Base-by-base conservation (phyloP, 2,329 filamentous ascomycete genomes). In the Exophiala sp. region DNA sequence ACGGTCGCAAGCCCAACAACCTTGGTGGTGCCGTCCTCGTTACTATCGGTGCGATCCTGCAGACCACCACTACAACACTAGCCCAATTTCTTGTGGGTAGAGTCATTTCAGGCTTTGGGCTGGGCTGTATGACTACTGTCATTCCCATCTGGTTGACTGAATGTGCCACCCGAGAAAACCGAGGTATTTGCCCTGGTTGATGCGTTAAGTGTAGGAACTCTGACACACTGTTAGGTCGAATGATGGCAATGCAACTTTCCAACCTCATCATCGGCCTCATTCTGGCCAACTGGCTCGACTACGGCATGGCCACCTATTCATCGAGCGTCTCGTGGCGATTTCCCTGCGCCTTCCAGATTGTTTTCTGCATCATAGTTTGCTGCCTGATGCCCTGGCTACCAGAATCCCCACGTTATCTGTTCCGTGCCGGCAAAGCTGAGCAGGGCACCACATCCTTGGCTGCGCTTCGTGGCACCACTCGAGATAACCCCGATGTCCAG, bases 331-430 rank as follows among this genome's bases (percentile, higher is more conserved):
- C 75, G n/a, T 82, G 79, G 78, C 71, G 79, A 45, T 79, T 82
- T 56, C 79, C 80, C 0, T 74, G 82, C 47, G 77, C 75, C 5
- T 79, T 83, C 65, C 80, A 83, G 65, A 81, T 82, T 57, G 59
- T 80, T 29, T 78, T 83, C 47, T 78, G 79, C 1, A 54, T 78
- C 2, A 70, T 81, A 32, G 79, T 81, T 77, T 0, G 80, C 80
- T 12, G 79, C 79, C 71, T 84, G 3, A 75, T 83, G 61, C 41
- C 41, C 8, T 43, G 21, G 20, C 21, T 43, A n/a, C 41, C 41
- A 11, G 41, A 43, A 20, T 43, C 41, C 29, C 41, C 41, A 12
- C 41, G 41, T 8, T 43, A 43, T 24, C 41, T 43, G 8, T 43
- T 69, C 29, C 65, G 82, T 47, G 78, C 79, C 63, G 80, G 79